phyloP scores from a whole-genome alignment of 1,139 yeast species.

The Lodderomyces metapsilosis region DNA sequence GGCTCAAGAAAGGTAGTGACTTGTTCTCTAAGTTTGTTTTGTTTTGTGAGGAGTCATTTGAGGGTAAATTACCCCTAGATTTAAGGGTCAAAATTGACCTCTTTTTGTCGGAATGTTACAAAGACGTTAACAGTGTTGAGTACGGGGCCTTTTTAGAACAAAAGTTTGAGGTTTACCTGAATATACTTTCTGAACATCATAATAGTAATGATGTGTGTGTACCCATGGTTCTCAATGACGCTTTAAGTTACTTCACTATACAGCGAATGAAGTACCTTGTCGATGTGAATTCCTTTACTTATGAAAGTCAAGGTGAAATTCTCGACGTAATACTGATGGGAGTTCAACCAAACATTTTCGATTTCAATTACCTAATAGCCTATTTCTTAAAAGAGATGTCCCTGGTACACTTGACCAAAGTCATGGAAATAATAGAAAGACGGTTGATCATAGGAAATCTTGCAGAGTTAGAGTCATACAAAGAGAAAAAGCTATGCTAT shows the following conservation, averaged over 20 bases:
- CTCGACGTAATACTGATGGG: slow-evolving; percentile 5
- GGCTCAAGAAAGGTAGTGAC: slow-evolving; percentile 1
- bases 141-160: neutral
- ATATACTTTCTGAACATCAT: neutral
- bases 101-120: neutral
- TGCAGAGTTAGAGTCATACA: slow-evolving; percentile 9
- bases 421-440: slow-evolving; percentile 28
- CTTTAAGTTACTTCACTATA: slow-evolving; percentile 4
- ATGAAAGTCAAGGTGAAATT: neutral
- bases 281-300: neutral
- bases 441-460: slow-evolving; percentile 31
- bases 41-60: slow-evolving; percentile 4
- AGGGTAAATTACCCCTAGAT: slow-evolving; percentile 4
- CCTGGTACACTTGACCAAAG: slow-evolving; percentile 14
- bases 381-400: slow-evolving; percentile 1
- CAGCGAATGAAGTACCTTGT: neutral
- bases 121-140: neutral
- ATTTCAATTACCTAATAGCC: neutral
- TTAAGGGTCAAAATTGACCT: neutral
- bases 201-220: neutral
- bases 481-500: slow-evolving; percentile 13
- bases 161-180: neutral
- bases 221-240: slow-evolving; percentile 2
- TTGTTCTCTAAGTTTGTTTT: neutral
- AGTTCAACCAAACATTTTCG: slow-evolving; percentile 1